Percentiles rank a stretch among this genome's conserved stretches.
Conservation (phyloP, 805 yeast genomes). For the Limtongia smithiae region DNA sequence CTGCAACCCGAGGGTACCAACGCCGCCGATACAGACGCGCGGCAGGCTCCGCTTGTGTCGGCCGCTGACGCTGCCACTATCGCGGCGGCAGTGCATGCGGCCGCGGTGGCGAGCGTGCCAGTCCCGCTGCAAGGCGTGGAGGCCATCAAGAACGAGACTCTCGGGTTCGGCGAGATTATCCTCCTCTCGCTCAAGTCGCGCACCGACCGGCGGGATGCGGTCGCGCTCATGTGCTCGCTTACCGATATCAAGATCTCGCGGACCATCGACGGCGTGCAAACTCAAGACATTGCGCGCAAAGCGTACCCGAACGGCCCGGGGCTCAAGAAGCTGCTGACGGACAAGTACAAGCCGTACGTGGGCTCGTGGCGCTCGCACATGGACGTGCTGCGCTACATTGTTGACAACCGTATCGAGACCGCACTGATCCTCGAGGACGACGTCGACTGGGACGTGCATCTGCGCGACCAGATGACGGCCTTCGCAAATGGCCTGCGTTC, state of each 20-base stretch:
- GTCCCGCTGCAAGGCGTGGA: background rate
- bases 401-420: conserved; percentile 11
- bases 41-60: no score
- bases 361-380: conserved; percentile 21
- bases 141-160: conserved; percentile 9
- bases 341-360: conserved; percentile 2
- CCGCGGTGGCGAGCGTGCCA: no score
- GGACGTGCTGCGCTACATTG: conserved; percentile 12
- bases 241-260: conserved; percentile 4
- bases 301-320: conserved; percentile 8
- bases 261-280: conserved; percentile 5
- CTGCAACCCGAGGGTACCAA: no score
- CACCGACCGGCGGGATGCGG: conserved; percentile 19
- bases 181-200: conserved; percentile 9
- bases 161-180: conserved; percentile 12
- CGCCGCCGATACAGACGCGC: no score
- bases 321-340: conserved; percentile 3
- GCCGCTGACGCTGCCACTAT: no score
- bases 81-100: no score
- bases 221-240: conserved; percentile 5
- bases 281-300: conserved; percentile 6
- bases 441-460: conserved; percentile 15
- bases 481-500: conserved; percentile 9
- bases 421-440: conserved; percentile 18
- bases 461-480: background rate